Base-by-base conservation (phyloP, 2,329 filamentous ascomycete genomes). In the Coleophoma eucalyptorum region DNA sequence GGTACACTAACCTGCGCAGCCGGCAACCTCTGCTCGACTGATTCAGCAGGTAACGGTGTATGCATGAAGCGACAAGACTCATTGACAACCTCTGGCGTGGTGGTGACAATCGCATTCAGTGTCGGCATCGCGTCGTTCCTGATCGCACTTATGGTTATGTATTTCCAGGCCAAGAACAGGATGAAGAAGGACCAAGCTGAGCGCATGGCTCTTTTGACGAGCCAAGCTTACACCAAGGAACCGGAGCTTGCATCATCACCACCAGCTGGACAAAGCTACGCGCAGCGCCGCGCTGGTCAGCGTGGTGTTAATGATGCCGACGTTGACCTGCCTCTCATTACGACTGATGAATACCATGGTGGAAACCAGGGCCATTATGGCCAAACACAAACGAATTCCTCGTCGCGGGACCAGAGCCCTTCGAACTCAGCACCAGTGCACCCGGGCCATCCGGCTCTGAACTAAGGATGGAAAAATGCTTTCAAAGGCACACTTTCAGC, bases 51-150 rank as follows among this genome's bases (percentile, higher is more conserved):
- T 26, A 42, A 43, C 4, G 43, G 48, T 10, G 21, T 46, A 15
- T 63, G 61, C 52, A 61, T 61, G 56, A 49, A 46, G n/a, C 55
- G 51, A 20, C 37, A 60, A 8, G 44, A 61, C 43, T 31, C 16
- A 8, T 53, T 62, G 42, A 54, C 54, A 11, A 59, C 56, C 1
- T 58, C 56, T 10, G 60, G 60, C 16, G 21, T 62, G 5, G 46
- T 59, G 16, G 59, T 60, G 16, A 52, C 59, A 13, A 55, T 63
- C 26, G 48, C 48, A 15, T 58, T 63, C 43, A 51, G 35, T 13
- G 35, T 56, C 19, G 55, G 52, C 4, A 49, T 62, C 18, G 49
- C 38, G 0, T 53, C 51, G 4, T 49, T 54, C 10, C 48, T 58
- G 7, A 46, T 55, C 4, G 46, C 43, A 5, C 42, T 58, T 6